These are phyloP conservation scores for Cichorium intybus DNA, from an alignment of 140 eudicot species.

Conservation along the genomic window DNA sequence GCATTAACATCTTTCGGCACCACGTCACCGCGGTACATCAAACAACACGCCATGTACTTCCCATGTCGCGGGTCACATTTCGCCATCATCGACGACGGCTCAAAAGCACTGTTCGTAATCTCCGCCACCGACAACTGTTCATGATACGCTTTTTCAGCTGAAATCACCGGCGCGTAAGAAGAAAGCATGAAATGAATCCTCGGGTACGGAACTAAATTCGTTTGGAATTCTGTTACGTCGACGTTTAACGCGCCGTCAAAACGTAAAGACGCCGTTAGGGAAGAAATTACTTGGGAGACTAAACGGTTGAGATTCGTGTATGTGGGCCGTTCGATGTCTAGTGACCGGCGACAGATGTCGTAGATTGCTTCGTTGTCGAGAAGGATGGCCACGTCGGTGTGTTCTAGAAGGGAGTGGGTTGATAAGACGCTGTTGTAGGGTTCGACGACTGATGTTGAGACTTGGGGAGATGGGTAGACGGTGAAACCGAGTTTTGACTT, in stretches of 20 bases:
- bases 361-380: slow-evolving; percentile 26
- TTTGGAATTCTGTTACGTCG: slow-evolving; percentile 26
- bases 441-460: slow-evolving; percentile 45
- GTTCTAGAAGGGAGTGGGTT: slow-evolving; percentile 25
- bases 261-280: slow-evolving; percentile 25
- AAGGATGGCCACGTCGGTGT: slow-evolving; percentile 24
- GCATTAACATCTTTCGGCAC: not conserved
- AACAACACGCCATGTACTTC: not conserved
- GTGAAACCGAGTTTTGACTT: slow-evolving; percentile 40
- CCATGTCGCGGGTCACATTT: slow-evolving; percentile 29
- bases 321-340: slow-evolving; percentile 24
- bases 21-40: not conserved
- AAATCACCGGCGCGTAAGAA: slow-evolving; percentile 21
- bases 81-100: slow-evolving; percentile 53
- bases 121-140: slow-evolving; percentile 51
- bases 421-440: slow-evolving; percentile 33
- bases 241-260: slow-evolving; percentile 26
- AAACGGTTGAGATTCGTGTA: slow-evolving; percentile 25
- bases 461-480: slow-evolving; percentile 47
- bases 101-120: slow-evolving; percentile 50
- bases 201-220: slow-evolving; percentile 21
- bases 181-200: slow-evolving; percentile 29
- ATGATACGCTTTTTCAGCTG: too few relatives aligned
- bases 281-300: slow-evolving; percentile 26
- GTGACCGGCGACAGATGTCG: slow-evolving; percentile 25